These are phyloP conservation scores for Chrysosporium queenslandicum DNA, from an alignment of 2,329 filamentous ascomycete genomes.

Conservation along the genomic window DNA sequence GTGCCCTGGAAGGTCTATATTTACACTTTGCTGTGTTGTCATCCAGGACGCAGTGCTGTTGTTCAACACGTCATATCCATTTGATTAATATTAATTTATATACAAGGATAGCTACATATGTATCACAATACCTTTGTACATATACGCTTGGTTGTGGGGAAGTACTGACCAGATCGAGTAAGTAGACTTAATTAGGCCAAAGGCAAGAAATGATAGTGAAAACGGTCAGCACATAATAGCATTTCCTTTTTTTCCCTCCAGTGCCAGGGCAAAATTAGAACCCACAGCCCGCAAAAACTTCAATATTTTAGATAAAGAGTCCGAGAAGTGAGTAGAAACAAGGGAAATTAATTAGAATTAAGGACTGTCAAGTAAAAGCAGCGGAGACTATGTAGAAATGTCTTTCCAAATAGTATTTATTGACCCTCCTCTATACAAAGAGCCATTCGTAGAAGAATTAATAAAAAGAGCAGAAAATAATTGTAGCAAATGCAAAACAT, in stretches of 20 bases:
- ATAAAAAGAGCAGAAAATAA: neutral
- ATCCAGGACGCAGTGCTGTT: neutral
- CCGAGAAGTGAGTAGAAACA: neutral
- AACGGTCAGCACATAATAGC: too few species aligned
- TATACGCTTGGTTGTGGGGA: too few species aligned
- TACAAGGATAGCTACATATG: neutral
- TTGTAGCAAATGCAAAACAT: neutral
- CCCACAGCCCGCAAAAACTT: neutral
- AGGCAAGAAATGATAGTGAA: too few species aligned
- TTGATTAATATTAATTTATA: too few species aligned
- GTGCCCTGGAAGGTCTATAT: neutral
- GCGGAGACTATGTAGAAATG: neutral
- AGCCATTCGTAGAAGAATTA: neutral
- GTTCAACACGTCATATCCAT: too few species aligned
- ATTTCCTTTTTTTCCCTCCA: too few species aligned
- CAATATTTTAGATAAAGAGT: neutral
- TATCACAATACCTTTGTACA: neutral
- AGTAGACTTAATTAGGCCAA: too few species aligned
- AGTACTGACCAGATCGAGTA: too few species aligned
- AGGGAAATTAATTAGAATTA: neutral
- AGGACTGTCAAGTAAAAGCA: neutral
- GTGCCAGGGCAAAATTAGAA: neutral
- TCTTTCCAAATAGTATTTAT: neutral
- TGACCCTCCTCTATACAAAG: constrained; percentile 1
- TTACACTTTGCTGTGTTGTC: neutral